Percentiles rank a stretch among this genome's conserved stretches.
Conservation (phyloP, 73 alveolate species). For the Paramecium sonneborni region DNA sequence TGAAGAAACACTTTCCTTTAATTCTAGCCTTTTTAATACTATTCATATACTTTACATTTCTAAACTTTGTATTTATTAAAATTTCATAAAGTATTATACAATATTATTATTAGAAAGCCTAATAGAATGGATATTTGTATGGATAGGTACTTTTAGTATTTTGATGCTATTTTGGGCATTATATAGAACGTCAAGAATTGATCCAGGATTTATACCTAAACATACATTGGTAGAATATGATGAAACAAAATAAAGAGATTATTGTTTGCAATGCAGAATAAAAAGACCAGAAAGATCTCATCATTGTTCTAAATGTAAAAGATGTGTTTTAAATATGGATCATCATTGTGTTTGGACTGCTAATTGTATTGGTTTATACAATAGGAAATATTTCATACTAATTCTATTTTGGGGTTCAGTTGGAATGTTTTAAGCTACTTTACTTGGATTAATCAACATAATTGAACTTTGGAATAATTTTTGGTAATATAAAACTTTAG, state of each 20-base stretch:
- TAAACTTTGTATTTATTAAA: not conserved
- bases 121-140: not conserved
- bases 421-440: conserved; percentile 25
- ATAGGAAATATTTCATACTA: conserved; percentile 70
- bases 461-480: not conserved
- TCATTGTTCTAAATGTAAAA: conserved; percentile 73
- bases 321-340: conserved; percentile 78
- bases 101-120: not conserved
- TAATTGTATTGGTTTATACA: conserved; percentile 74
- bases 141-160: not conserved
- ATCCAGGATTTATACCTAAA: conserved; percentile 32
- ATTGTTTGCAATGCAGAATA: conserved; percentile 64
- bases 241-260: not conserved
- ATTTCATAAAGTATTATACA: not conserved
- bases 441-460: conserved; percentile 35
- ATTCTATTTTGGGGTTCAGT: conserved; percentile 62
- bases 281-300: conserved; percentile 78
- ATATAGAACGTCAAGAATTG: not conserved
- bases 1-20: conserved; percentile 27
- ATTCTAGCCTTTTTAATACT: not conserved
- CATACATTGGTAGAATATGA: conserved; percentile 11
- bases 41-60: not conserved
- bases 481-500: not conserved
- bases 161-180: conserved; percentile 29
- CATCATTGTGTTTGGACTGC: conserved; percentile 83